Percentiles rank a stretch among this genome's conserved stretches.
Conservation (phyloP, 202 grass and related monocot genomes). For the Musa balbisiana region DNA sequence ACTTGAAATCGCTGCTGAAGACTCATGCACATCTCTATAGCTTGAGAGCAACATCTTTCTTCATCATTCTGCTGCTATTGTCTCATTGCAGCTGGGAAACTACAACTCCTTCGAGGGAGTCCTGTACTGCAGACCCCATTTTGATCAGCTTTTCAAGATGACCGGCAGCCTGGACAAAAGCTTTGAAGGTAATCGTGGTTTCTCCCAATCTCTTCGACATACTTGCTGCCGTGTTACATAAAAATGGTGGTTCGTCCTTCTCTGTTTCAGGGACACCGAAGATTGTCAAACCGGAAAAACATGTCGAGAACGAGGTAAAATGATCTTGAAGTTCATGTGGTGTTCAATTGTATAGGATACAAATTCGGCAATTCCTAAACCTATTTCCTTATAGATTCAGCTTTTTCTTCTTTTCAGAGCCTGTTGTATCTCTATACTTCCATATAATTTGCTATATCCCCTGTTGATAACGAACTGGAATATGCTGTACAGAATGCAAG, state of each 20-base stretch:
- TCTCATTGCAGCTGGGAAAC: constrained; percentile 52
- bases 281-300: constrained; percentile 84
- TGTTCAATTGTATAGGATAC: no score
- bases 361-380: no score
- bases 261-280: constrained; percentile 71
- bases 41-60: no score
- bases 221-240: not conserved
- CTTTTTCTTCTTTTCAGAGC: no score
- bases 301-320: constrained; percentile 56
- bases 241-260: constrained; percentile 2
- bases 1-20: no score
- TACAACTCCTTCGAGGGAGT: constrained; percentile 96
- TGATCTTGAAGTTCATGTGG: not conserved
- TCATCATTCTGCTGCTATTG: no score
- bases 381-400: no score
- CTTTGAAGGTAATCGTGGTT: constrained; percentile 55
- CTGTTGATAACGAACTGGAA: not conserved
- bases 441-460: no score
- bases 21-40: no score
- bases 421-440: no score
- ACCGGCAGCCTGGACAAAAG: constrained; percentile 91
- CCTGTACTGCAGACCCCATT: constrained; percentile 94
- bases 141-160: constrained; percentile 93
- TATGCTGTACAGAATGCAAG: constrained; percentile 61
- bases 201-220: not conserved